Evolutionary conservation across 495 filamentous ascomycete genomes (phyloP).

Genomic region (Amorphotheca resinae): DNA sequence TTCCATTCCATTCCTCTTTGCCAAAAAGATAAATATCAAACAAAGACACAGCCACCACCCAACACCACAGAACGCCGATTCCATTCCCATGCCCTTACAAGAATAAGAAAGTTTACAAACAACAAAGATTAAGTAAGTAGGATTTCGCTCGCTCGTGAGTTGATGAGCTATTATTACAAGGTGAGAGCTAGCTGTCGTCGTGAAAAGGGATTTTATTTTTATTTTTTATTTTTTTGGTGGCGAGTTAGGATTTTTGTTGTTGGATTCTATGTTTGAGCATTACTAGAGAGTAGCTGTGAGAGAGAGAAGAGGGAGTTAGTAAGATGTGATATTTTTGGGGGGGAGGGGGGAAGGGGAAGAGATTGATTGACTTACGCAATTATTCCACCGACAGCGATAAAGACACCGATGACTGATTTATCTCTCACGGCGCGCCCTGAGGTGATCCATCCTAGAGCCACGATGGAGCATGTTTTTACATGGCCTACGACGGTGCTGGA

Average conservation of each 20-base stretch:
- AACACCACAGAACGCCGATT: too few relatives aligned
- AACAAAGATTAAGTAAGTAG: too few relatives aligned
- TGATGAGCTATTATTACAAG: too few relatives aligned
- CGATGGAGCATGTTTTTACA: constrained; percentile 47
- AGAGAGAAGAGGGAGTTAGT: not conserved
- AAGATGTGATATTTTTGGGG: not conserved
- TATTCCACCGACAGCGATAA: constrained; percentile 42
- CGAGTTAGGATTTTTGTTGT: constrained; percentile 7
- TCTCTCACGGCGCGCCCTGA: constrained; percentile 40
- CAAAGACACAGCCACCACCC: too few relatives aligned
- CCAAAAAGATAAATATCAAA: too few relatives aligned
- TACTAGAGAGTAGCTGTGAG: constrained; percentile 35
- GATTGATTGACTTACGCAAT: constrained; percentile 33
- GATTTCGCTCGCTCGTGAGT: too few relatives aligned
- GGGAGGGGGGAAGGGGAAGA: not conserved
- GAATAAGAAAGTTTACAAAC: too few relatives aligned
- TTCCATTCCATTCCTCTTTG: too few relatives aligned
- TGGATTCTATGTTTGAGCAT: constrained; percentile 30
- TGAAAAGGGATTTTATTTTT: too few relatives aligned
- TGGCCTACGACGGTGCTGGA: constrained; percentile 63
- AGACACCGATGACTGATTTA: constrained; percentile 37
- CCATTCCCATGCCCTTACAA: too few relatives aligned
- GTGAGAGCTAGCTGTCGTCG: too few relatives aligned
- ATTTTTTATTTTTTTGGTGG: too few relatives aligned
- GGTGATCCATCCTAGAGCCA: constrained; percentile 42